These are phyloP conservation scores for Zygosaccharomyces bisporus DNA, from an alignment of 805 yeast genomes.

Conservation along the genomic window DNA sequence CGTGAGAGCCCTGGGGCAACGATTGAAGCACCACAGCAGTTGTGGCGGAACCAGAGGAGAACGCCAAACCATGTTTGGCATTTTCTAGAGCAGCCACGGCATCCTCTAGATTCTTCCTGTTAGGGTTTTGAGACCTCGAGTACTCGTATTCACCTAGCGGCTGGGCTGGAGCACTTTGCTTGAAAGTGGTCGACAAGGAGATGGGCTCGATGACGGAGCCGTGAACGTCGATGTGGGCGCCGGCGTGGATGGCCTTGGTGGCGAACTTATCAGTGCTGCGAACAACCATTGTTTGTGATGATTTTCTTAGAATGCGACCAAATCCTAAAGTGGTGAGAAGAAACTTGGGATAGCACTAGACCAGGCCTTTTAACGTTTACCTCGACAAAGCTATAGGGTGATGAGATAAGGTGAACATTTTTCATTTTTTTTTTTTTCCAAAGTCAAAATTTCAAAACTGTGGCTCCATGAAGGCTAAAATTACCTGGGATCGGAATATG, in stretches of 20 bases:
- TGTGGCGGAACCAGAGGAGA: conserved; percentile 82
- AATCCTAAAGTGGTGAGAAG: not conserved
- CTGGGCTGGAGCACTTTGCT: conserved; percentile 69
- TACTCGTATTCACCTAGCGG: conserved; percentile 80
- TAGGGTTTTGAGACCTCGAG: conserved; percentile 83
- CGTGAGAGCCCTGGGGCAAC: conserved; percentile 67
- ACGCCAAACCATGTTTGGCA: conserved; percentile 71
- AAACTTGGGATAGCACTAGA: not conserved
- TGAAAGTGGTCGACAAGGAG: conserved; percentile 80
- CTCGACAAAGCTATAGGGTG: not conserved
- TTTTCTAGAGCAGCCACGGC: conserved; percentile 78
- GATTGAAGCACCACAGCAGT: conserved; percentile 75
- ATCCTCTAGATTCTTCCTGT: conserved; percentile 74
- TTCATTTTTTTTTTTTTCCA: not conserved
- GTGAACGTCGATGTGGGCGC: conserved; percentile 67
- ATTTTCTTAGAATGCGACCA: not conserved
- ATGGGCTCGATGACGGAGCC: conserved; percentile 88
- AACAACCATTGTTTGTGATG: conserved; percentile 21
- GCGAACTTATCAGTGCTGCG: conserved; percentile 48
- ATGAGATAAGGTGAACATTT: not conserved
- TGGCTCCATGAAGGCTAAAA: conserved; percentile 5
- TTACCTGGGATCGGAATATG: not conserved
- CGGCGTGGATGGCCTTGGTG: conserved; percentile 82
- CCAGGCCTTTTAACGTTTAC: not conserved
- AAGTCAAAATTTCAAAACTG: conserved; percentile 2